Evolutionary conservation across 345 rosid genomes (phyloP).

Genomic region (Gossypium ekmanianum): DNA sequence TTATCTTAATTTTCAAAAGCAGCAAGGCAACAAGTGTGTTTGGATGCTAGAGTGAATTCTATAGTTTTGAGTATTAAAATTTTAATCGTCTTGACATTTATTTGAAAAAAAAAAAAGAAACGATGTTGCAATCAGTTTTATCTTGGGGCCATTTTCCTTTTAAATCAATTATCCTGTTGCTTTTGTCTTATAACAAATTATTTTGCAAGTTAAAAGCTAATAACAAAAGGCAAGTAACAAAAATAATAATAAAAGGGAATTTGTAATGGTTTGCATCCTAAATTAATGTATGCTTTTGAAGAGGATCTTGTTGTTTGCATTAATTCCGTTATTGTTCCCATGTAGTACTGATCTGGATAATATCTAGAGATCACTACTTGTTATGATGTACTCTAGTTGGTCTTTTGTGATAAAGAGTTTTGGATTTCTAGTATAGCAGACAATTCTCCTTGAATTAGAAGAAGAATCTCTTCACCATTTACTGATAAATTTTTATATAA

Average conservation of each 20-base stretch:
- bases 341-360: not conserved
- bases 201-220: not conserved
- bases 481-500: not conserved
- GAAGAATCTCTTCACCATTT: not conserved
- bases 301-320: not conserved
- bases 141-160: not conserved
- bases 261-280: not conserved
- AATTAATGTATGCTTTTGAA: not conserved
- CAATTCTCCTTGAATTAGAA: not conserved
- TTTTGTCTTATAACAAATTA: not conserved
- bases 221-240: not conserved
- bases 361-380: not conserved
- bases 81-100: not conserved
- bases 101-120: not conserved
- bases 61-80: not conserved
- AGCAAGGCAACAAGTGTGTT: not conserved
- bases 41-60: not conserved
- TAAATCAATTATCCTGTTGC: not conserved
- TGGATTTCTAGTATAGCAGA: not conserved
- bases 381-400: not conserved
- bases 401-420: not conserved
- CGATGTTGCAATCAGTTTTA: not conserved
- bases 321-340: not conserved
- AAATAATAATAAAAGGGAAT: not conserved
- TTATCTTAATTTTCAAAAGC: not conserved